phyloP scores from a whole-genome alignment of 306 rosid species.

The Quercus glauca region DNA sequence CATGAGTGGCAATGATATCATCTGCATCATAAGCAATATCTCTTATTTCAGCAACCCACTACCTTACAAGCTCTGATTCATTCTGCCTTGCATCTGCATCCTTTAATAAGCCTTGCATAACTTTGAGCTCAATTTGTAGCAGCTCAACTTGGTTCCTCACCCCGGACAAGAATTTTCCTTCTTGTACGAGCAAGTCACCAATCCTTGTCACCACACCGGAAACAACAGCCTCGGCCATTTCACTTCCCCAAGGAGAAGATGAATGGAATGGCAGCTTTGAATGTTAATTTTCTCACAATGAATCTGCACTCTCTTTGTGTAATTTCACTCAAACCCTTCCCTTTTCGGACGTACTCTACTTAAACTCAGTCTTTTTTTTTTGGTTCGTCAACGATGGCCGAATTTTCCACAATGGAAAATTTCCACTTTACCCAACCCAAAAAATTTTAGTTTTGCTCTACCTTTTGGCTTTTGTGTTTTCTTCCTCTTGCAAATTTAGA shows the following conservation, averaged over 20 bases:
- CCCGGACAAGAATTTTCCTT: neutral
- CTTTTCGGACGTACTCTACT: too few relatives aligned
- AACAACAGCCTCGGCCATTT: slow-evolving; percentile 43
- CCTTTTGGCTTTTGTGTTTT: too few relatives aligned
- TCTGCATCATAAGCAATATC: slow-evolving; percentile 55
- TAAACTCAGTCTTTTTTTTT: neutral
- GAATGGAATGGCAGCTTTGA: neutral
- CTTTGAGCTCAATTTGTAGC: too few relatives aligned
- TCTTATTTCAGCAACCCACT: slow-evolving; percentile 50
- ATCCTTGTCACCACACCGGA: slow-evolving; percentile 32
- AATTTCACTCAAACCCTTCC: neutral
- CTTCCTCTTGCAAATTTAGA: too few relatives aligned
- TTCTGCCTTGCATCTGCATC: slow-evolving; percentile 43
- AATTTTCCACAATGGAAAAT: too few relatives aligned
- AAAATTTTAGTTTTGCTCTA: too few relatives aligned
- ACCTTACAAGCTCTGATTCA: slow-evolving; percentile 17
- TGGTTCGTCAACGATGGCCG: neutral
- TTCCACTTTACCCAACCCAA: too few relatives aligned
- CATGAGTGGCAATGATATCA: neutral
- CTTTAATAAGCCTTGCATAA: neutral
- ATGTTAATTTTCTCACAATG: neutral
- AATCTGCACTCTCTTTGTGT: neutral
- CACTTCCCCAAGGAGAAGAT: neutral
- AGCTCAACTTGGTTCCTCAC: neutral
- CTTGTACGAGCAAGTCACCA: slow-evolving; percentile 26